Evolutionary conservation across 2,329 filamentous ascomycete genomes (phyloP), one percentile per base, ranked within the genome.

Genomic region (Nigrospora sphaerica): DNA sequence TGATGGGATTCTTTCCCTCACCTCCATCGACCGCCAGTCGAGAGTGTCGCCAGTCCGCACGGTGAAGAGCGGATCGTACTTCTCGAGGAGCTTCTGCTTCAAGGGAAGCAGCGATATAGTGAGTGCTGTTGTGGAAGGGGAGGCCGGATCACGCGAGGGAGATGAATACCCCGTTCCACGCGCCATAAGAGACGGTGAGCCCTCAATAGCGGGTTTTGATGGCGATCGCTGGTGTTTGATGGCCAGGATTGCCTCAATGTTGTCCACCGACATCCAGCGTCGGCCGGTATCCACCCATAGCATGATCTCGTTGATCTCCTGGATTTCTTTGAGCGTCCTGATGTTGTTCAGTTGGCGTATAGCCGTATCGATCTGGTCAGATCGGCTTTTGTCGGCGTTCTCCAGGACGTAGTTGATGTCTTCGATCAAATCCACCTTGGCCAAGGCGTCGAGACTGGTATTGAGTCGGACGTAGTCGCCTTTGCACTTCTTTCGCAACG

Each of bases 281-380:
- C 53, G 47, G 3, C 56, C 61, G 7, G 44, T 46, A 28, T 59
- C 56, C 11, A 65, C 46, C 63, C 64, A 67, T n/a, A 61, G 49
- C 19, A 67, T 63, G 13, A 67, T 62, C 44, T 66, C 64, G 42
- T 67, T 67, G 40, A 66, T 66, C 39, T 67, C 63, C 11, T 55
- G 41, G 4, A 67, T 64, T 43, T 67, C 63, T 36, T 62, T 65
- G 4, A 57, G 37, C 0, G 62, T 65, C 3, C 62, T 55, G 4
- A 44, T 55, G 19, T 54, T 54, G 43, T 66, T 64, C 14, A 67
- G 58, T 1, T 48, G 53, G 23, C 57, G 54, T 32, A 67, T 53
- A 18, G 66, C 64, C 14, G 57, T 54, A 37, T 57, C 55, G 28
- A 66, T 63, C 47, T 64, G 63, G 23, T 62, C 59, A 12, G 50